These are phyloP conservation scores for Pseudonectria foliicola DNA, from an alignment of 2,329 filamentous ascomycete species.

Conservation along the genomic window DNA sequence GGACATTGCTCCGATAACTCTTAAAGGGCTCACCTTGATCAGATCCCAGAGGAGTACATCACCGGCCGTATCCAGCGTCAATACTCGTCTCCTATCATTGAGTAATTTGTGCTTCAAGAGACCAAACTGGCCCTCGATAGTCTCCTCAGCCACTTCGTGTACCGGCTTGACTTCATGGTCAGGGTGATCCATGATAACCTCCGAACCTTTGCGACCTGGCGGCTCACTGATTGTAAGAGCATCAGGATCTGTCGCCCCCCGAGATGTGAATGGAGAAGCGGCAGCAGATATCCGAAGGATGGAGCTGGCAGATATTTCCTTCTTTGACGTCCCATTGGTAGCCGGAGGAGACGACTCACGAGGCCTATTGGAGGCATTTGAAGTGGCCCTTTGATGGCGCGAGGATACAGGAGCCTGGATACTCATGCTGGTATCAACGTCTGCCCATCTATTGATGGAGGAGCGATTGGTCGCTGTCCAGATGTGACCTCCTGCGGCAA, in stretches of 20 bases:
- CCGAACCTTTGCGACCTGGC: constrained; percentile 33
- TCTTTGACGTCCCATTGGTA: constrained; percentile 35
- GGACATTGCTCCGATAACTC: too few species aligned
- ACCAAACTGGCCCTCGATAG: constrained; percentile 91
- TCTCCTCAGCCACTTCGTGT: constrained; percentile 63
- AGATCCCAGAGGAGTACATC: constrained; percentile 95
- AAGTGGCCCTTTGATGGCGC: constrained; percentile 40
- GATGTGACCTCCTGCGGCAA: constrained; percentile 66
- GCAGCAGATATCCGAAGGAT: constrained; percentile 81
- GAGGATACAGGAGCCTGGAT: constrained; percentile 56
- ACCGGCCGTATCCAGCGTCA: constrained; percentile 90
- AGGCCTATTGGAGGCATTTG: constrained; percentile 34
- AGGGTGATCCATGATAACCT: constrained; percentile 20
- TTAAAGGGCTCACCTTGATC: constrained; percentile 55
- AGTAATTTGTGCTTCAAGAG: constrained; percentile 88
- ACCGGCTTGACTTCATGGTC: constrained; percentile 48
- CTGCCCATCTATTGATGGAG: constrained; percentile 85
- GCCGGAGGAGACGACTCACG: constrained; percentile 27
- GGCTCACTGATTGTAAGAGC: constrained; percentile 41
- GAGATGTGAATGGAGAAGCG: constrained; percentile 66
- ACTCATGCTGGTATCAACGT: constrained; percentile 71
- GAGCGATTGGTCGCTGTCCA: constrained; percentile 90
- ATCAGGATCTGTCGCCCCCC: constrained; percentile 48
- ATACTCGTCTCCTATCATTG: constrained; percentile 80
- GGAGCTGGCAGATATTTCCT: constrained; percentile 68